Base-by-base conservation (phyloP, 345 rosid species). In the Salix caprea region DNA sequence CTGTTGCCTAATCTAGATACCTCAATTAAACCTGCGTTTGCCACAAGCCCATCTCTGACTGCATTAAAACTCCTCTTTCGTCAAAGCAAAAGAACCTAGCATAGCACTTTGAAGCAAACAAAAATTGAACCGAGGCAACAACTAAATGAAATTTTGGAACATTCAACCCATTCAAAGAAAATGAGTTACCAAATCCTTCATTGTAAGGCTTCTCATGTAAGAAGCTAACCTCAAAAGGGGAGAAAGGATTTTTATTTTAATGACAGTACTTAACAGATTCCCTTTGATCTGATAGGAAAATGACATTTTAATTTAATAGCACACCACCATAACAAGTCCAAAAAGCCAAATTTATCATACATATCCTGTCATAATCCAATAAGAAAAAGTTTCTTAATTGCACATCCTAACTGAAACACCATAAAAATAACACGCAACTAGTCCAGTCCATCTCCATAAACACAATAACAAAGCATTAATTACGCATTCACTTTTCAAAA, bases 361-460 rank as follows among this genome's bases (percentile, higher is more conserved):
- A 74, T 9, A 65, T 60, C 37, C 28, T 40, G 65, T 74, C 77
- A 68, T 42, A 54, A 23, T 78, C 81, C 67, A 11, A 71, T 24
- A 14, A 34, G 5, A 62, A 36, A 32, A 34, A 56, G 52, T 23
- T 62, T 48, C 60, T 46, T 46, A 18, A 71, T 14, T 12, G 23
- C 64, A 77, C n/a, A 46, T 14, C 37, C 56, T 18, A 2, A 58
- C 32, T 24, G 42, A 64, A 62, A 23, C 37, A 32, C 19, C 24
- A 26, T 44, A n/a, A 73, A 18, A 72, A 32, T 54, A 24, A 44
- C 14, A 46, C 71, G 18, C 37, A 74, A 58, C 69, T 65, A 64
- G 44, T 14, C 67, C 40, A 67, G 61, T 52, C 60, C 12, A 23
- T 30, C 74, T 6, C 26, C 69, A 69, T 13, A 50, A 23, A 65